Evolutionary conservation across 2,329 filamentous ascomycete species (phyloP).

Genomic region (Trichophaea hybrida): DNA sequence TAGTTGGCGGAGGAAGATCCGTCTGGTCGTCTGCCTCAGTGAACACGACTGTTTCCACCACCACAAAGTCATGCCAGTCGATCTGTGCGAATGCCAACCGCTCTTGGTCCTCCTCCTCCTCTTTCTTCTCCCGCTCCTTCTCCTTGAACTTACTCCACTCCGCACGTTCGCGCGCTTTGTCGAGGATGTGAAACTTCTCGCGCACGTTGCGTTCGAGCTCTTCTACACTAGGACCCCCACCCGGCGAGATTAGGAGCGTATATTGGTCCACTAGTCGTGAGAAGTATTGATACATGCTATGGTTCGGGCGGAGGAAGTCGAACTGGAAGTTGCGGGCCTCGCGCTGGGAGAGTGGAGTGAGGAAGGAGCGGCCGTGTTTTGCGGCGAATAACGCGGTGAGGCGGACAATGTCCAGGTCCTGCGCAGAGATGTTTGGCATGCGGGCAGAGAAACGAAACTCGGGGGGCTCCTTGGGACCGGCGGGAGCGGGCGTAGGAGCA

Average conservation of each 20-base stretch:
- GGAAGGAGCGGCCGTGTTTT: constrained; percentile 80
- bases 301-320: constrained; percentile 86
- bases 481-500: constrained; percentile 48
- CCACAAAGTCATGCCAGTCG: constrained; percentile 95
- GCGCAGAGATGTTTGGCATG: constrained; percentile 93
- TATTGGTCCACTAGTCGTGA: constrained; percentile 88
- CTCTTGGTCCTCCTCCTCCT: constrained; percentile 74
- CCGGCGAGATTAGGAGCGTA: constrained; percentile 34
- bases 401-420: constrained; percentile 54
- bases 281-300: constrained; percentile 94
- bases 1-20: constrained; percentile 76
- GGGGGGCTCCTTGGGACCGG: constrained; percentile 70
- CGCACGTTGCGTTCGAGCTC: constrained; percentile 60
- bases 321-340: constrained; percentile 89
- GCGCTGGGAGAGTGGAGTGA: constrained; percentile 75
- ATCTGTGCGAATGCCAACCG: constrained; percentile 66
- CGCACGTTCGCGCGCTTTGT: constrained; percentile 67
- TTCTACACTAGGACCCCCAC: constrained; percentile 46
- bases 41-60: constrained; percentile 90
- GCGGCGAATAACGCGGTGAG: constrained; percentile 85
- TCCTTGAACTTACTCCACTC: constrained; percentile 79
- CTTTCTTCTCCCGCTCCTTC: constrained; percentile 71
- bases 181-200: constrained; percentile 67
- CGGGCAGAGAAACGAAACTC: constrained; percentile 88
- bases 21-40: constrained; percentile 74